Percentiles rank a stretch among this genome's conserved stretches.
Conservation (phyloP, 2,329 filamentous ascomycete genomes). For the Pyrenophora graminea region DNA sequence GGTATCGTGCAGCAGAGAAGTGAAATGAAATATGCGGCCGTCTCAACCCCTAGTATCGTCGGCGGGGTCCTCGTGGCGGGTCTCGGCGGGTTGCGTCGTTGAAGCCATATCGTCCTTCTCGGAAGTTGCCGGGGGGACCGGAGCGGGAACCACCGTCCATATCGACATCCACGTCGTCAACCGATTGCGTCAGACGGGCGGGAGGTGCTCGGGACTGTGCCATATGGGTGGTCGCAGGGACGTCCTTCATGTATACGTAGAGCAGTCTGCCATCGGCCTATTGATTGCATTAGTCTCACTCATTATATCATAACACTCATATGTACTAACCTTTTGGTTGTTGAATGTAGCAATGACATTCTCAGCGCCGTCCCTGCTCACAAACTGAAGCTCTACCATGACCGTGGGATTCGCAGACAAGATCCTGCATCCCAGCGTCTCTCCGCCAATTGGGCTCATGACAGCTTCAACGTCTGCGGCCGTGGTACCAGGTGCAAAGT, state of each 20-base stretch:
- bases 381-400: conserved; percentile 77
- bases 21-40: conserved; percentile 5
- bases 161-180: conserved; percentile 52
- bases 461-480: conserved; percentile 82
- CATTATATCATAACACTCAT: background rate
- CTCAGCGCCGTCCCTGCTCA: conserved; percentile 72
- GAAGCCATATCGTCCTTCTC: conserved; percentile 53
- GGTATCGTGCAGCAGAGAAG: conserved; percentile 33
- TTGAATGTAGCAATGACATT: conserved; percentile 76
- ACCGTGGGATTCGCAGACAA: conserved; percentile 71
- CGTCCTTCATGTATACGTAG: conserved; percentile 70
- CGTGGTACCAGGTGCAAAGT: conserved; percentile 81
- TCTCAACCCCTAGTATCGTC: conserved; percentile 34
- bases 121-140: conserved; percentile 36
- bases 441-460: conserved; percentile 71
- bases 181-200: conserved; percentile 27
- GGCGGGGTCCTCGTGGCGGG: conserved; percentile 40
- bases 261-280: conserved; percentile 76
- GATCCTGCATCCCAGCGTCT: conserved; percentile 68
- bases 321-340: conserved; percentile 69
- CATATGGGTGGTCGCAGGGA: conserved; percentile 35
- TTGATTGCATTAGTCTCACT: conserved; percentile 34
- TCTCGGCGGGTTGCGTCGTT: conserved; percentile 32
- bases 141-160: conserved; percentile 31
- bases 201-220: conserved; percentile 36